phyloP scores from a whole-genome alignment of 202 grass and related monocot genomes.

The Dendrocalamus latiflorus region DNA sequence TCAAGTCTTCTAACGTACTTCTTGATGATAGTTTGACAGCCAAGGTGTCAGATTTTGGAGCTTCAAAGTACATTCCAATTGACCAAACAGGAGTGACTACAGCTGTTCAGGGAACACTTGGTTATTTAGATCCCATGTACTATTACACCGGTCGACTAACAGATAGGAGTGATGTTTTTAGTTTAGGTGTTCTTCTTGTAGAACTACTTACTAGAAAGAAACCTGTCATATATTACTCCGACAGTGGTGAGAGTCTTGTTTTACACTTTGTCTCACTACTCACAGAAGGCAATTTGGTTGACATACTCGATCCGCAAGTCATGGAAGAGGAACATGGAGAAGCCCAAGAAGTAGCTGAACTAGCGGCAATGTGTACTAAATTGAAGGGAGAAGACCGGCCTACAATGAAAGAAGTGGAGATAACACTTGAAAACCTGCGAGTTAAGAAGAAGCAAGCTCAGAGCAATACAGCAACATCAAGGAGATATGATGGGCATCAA shows the following conservation, averaged over 20 bases:
- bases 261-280: conserved; percentile 30
- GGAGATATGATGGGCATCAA: too few relatives aligned
- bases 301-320: neutral
- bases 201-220: conserved; percentile 48
- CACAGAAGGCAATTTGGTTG: neutral
- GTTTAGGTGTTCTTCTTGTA: too few relatives aligned
- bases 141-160: conserved; percentile 27
- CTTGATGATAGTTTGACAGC: conserved; percentile 9
- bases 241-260: conserved; percentile 1
- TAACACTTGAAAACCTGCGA: too few relatives aligned
- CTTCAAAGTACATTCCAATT: neutral
- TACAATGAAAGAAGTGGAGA: too few relatives aligned
- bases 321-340: neutral
- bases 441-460: too few relatives aligned
- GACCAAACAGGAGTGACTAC: neutral
- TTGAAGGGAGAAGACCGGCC: too few relatives aligned
- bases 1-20: too few relatives aligned
- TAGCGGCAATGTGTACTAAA: too few relatives aligned
- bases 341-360: too few relatives aligned
- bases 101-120: conserved; percentile 5
- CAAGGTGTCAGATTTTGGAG: conserved; percentile 20
- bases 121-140: conserved; percentile 38
- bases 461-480: too few relatives aligned
- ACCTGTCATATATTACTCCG: neutral
- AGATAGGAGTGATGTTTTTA: conserved; percentile 34